A percentile compares a stretch with the other conserved stretches of the same genome.
phyloP scores from a whole-genome alignment of 305 asterid species.

The Fraxinus ornus region DNA sequence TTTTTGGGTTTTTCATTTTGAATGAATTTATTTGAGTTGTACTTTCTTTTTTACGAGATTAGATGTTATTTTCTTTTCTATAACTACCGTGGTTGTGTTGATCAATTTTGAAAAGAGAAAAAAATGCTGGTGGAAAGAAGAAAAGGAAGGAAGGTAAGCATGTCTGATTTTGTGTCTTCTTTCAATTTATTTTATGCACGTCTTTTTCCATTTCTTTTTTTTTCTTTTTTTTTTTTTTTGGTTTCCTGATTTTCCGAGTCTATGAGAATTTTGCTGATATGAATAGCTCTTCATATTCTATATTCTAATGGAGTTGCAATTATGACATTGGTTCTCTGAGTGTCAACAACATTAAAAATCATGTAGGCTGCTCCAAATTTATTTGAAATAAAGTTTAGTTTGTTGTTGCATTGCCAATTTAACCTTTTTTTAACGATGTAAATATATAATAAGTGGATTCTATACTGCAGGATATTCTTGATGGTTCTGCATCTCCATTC shows the following conservation, averaged over 20 bases:
- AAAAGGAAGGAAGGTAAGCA: neutral
- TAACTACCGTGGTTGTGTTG: neutral
- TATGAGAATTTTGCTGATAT: neutral
- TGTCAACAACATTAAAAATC: neutral
- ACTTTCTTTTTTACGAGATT: neutral
- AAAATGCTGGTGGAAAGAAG: slow-evolving; percentile 1
- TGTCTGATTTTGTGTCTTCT: slow-evolving; percentile 1
- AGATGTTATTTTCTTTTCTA: neutral
- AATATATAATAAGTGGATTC: neutral
- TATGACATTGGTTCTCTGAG: neutral
- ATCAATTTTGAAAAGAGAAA: neutral
- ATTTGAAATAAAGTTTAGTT: neutral
- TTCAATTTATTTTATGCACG: neutral
- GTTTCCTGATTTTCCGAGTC: neutral
- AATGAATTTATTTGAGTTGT: neutral
- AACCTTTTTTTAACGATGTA: neutral
- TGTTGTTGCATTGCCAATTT: neutral
- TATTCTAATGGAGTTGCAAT: neutral
- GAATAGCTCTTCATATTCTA: neutral
- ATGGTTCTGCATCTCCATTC: neutral
- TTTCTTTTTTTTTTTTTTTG: too few relatives aligned
- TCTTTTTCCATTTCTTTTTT: neutral
- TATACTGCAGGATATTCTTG: neutral
- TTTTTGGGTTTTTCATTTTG: neutral
- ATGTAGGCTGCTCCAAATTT: neutral